Evolutionary conservation across 2,329 filamentous ascomycete species (phyloP), one percentile per base, ranked within the genome.

Genomic region (Calonectria montana): DNA sequence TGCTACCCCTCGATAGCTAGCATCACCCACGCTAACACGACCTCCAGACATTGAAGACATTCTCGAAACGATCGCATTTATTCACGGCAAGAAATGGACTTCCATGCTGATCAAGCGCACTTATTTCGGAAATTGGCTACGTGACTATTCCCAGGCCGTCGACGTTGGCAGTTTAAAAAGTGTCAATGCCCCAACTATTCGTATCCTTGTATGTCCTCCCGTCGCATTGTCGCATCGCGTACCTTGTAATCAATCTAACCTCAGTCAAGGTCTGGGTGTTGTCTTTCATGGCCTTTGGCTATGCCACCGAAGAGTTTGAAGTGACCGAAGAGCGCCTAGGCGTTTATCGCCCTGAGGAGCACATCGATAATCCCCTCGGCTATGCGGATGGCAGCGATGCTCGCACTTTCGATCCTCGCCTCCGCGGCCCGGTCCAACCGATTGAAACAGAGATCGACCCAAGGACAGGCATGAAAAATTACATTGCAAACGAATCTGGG

Each of bases 391-490:
- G 94, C 76, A 80, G 90, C 18, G 97, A 99, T 84, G 97, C 97
- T 6, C 91, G 94, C 72, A 90, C 93, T 78, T 95, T 91, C 79
- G 97, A 98, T 81, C 85, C 88, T 43, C 92, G 97, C 29, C 90
- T 98, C 9, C 93, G 97, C 63, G 94, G 92, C 1, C 96, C 96
- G 0, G 91, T 98, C 10, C 86, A 91, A 71, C 88, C 89, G 5
- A 83, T 90, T 47, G 94, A 97, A 80, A 90, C 94, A 23, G 91
- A 94, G 71, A 90, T 97, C 69, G 94, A 97, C 79, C 85, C 86
- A 39, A 86, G 89, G 7, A 97, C 94, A 1, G 96, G 96, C n/a
- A 98, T 99, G 96, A 99, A 98, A 84, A 98, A 98, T 82, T 99
- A 99, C 83, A 98, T 99, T 76, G 92, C 96, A 72, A 98, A 98